These are phyloP conservation scores for Beauveria bassiana DNA, from an alignment of 2,329 filamentous ascomycete genomes.

Conservation along the genomic window DNA sequence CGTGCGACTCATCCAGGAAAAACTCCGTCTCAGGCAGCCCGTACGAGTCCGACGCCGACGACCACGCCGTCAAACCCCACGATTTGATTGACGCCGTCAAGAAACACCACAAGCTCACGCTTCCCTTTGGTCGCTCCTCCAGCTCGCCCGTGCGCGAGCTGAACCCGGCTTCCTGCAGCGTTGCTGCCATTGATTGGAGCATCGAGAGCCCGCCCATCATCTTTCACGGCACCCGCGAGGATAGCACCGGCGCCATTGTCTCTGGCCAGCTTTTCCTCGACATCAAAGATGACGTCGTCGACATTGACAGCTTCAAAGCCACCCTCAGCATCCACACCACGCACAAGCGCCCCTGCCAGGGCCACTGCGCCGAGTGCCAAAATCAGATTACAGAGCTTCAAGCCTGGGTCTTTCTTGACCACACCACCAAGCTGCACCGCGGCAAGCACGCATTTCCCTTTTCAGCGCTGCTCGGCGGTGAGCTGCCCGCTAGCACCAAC, in stretches of 20 bases:
- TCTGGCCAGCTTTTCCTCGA: conserved; percentile 74
- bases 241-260: conserved; percentile 76
- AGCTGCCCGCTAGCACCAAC: conserved; percentile 78
- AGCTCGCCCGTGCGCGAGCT: conserved; percentile 3
- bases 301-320: conserved; percentile 67
- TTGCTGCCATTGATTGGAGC: conserved; percentile 42
- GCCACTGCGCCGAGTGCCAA: conserved; percentile 71
- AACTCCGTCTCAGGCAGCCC: conserved; percentile 25
- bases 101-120: conserved; percentile 35
- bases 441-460: conserved; percentile 76
- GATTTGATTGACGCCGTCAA: conserved; percentile 31
- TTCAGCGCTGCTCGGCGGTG: conserved; percentile 75
- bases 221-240: conserved; percentile 66
- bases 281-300: conserved; percentile 57
- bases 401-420: conserved; percentile 68
- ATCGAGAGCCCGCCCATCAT: conserved; percentile 85
- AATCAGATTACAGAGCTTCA: conserved; percentile 66
- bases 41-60: conserved; percentile 29
- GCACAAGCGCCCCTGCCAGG: conserved; percentile 74
- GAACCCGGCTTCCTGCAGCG: conserved; percentile 21
- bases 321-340: conserved; percentile 60
- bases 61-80: conserved; percentile 30
- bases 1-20: conserved; percentile 13
- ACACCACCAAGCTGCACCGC: conserved; percentile 41
- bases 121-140: conserved; percentile 28